Base-by-base conservation (phyloP, 2,329 filamentous ascomycete genomes). In the Passalora sequoiae region DNA sequence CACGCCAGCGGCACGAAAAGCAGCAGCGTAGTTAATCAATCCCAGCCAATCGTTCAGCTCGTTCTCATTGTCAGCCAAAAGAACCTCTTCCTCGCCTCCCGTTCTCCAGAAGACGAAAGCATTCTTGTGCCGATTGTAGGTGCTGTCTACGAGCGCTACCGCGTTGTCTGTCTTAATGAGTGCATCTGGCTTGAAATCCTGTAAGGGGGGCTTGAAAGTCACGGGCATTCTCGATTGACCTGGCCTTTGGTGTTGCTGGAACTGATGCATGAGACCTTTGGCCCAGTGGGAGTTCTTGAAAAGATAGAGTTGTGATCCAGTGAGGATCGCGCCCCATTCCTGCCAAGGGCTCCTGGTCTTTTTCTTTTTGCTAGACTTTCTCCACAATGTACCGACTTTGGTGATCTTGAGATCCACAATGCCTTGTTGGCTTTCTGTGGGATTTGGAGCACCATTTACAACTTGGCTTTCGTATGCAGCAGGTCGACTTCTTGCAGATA, bases 21-120 rank as follows among this genome's bases (percentile, higher is more conserved):
- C 87, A 6, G 92, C 89, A 24, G 91, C 91, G 62, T 97, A 97
- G 63, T 98, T 98, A 47, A 98, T 77, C 60, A 95, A 92, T 6
- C 86, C 86, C 20, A 98, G 72, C 92, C 92, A 98, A 61, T 98
- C 92, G 58, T 96, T 94, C 76, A 94, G 82, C 58, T 98, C 92
- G 1, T 80, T 73, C 58, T 98, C 92, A 40, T 81, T 88, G 57
- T 96, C 89, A 4, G 92, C 91, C 13, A 97, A 71, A 27, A 98
- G 83, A 1, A 91, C 83, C 62, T 98, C 92, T 59, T 98, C 91
- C 28, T 89, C 72, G 1, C 88, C 86, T 38, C 86, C 85, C 52
- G 92, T 86, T 21, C 88, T 81, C 47, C 95, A 86, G 57, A 96
- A 91, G 10, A 89, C 76, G 60, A 98, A 96, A 0, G 92, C 87